Evolutionary conservation across 495 filamentous ascomycete genomes (phyloP).

Genomic region (Polyplosphaeria fusca): DNA sequence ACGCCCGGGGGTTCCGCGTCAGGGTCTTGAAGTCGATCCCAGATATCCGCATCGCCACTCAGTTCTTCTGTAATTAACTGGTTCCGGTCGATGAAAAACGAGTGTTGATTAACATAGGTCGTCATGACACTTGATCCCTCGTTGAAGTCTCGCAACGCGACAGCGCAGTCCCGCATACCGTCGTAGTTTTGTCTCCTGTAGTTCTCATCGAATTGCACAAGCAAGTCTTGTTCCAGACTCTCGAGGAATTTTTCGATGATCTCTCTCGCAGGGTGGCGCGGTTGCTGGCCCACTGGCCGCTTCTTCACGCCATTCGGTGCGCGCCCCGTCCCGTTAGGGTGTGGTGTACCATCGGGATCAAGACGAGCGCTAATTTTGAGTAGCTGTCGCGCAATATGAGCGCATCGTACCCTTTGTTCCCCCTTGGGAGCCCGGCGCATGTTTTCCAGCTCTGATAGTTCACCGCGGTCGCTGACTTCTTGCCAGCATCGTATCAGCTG

Average conservation of each 20-base stretch:
- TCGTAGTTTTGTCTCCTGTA: constrained; percentile 92
- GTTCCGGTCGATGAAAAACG: constrained; percentile 94
- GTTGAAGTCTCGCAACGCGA: constrained; percentile 92
- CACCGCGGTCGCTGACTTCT: constrained; percentile 81
- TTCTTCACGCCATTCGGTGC: constrained; percentile 37
- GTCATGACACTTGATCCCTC: constrained; percentile 90
- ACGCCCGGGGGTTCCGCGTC: constrained; percentile 87
- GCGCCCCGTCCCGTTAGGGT: constrained; percentile 49
- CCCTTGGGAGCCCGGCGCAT: constrained; percentile 69
- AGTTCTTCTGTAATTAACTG: constrained; percentile 91
- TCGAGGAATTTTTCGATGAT: constrained; percentile 97
- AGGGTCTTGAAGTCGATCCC: constrained; percentile 90
- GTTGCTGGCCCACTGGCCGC: constrained; percentile 51
- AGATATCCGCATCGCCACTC: constrained; percentile 66
- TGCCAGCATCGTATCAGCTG: constrained; percentile 96
- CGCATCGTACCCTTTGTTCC: constrained; percentile 84
- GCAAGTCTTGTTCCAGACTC: constrained; percentile 87
- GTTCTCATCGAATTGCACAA: constrained; percentile 95
- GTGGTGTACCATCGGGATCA: constrained; percentile 68
- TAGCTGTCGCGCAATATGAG: constrained; percentile 83
- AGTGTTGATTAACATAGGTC: constrained; percentile 96
- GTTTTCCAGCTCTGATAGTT: constrained; percentile 75
- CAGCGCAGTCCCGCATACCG: constrained; percentile 83
- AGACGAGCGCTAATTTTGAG: constrained; percentile 82
- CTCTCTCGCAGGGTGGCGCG: constrained; percentile 68